phyloP scores from a whole-genome alignment of 1,139 yeast genomes.

The Lodderomyces theae region DNA sequence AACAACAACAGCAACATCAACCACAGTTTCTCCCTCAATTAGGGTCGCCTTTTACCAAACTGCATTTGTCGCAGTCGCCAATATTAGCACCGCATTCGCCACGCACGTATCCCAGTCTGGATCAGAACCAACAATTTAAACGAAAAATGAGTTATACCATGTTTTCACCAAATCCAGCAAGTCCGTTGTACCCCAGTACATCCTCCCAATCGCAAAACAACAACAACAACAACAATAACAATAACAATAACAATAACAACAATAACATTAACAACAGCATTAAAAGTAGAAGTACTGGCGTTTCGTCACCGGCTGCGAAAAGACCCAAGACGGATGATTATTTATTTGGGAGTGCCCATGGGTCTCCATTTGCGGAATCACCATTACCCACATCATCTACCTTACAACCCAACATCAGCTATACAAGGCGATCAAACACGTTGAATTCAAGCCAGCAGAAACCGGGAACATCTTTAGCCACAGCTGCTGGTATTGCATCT shows the following conservation, averaged over 20 bases:
- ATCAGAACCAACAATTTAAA: background rate
- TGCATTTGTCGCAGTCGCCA: slow-evolving; percentile 3
- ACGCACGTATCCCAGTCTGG: background rate
- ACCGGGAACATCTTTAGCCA: too few relatives aligned
- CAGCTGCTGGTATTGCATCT: slow-evolving; percentile 1
- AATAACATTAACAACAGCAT: slow-evolving; percentile 4
- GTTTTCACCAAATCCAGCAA: slow-evolving; percentile 14
- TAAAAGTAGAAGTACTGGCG: background rate
- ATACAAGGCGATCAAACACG: slow-evolving; percentile 10
- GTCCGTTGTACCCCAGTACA: slow-evolving; percentile 12
- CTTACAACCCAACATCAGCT: slow-evolving; percentile 14
- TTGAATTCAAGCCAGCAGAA: background rate
- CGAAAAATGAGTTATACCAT: slow-evolving; percentile 9
- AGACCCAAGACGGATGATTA: slow-evolving; percentile 3
- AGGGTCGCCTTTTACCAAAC: slow-evolving; percentile 2
- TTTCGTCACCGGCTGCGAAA: slow-evolving; percentile 6
- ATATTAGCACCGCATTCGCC: background rate
- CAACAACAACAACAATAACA: too few relatives aligned
- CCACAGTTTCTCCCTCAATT: background rate
- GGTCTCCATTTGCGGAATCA: slow-evolving; percentile 3
- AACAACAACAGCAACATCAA: background rate
- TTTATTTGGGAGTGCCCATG: slow-evolving; percentile 1
- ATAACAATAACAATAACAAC: too few relatives aligned
- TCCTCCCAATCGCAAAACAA: slow-evolving; percentile 5
- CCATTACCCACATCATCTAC: slow-evolving; percentile 5